Evolutionary conservation across 2,329 filamentous ascomycete species (phyloP).

Genomic region (Neonectria ditissima): DNA sequence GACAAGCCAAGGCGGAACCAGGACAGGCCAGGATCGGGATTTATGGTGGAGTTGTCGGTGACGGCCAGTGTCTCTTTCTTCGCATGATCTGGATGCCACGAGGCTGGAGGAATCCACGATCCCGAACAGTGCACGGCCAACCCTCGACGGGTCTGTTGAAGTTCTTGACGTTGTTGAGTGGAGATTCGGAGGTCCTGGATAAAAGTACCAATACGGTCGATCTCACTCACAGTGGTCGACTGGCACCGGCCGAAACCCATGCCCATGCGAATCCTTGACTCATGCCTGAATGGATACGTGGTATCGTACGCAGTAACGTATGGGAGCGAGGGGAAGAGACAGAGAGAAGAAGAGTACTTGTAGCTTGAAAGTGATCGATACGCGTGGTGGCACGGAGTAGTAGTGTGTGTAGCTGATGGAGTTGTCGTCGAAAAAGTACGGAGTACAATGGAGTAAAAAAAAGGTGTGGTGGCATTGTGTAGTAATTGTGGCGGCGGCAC

Average conservation of each 20-base stretch:
- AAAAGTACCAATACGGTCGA: slow-evolving; percentile 13
- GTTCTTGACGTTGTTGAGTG: not conserved
- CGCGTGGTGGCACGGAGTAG: not conserved
- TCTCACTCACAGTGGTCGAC: slow-evolving; percentile 15
- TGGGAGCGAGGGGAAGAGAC: not conserved
- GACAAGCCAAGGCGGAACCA: slow-evolving; percentile 11
- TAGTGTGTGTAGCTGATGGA: not conserved
- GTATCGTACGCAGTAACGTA: not conserved
- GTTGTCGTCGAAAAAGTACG: slow-evolving; percentile 5
- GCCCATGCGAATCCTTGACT: slow-evolving; percentile 18
- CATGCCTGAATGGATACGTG: not conserved
- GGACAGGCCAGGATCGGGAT: slow-evolving; percentile 22
- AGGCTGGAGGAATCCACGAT: slow-evolving; percentile 24
- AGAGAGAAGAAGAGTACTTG: not conserved
- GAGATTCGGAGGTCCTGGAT: slow-evolving; percentile 17
- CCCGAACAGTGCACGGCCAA: slow-evolving; percentile 10
- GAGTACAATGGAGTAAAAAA: slow-evolving; percentile 1
- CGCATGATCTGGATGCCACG: slow-evolving; percentile 18
- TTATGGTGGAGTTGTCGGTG: slow-evolving; percentile 19
- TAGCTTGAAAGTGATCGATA: not conserved
- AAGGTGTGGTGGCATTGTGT: slow-evolving; percentile 32
- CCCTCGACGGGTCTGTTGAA: slow-evolving; percentile 10
- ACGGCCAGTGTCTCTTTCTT: slow-evolving; percentile 14
- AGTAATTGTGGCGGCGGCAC: slow-evolving; percentile 27
- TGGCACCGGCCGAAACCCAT: slow-evolving; percentile 27